Evolutionary conservation across 2,329 filamentous ascomycete species (phyloP), one percentile per base, ranked within the genome.

Genomic region (Verticillium nubilum): DNA sequence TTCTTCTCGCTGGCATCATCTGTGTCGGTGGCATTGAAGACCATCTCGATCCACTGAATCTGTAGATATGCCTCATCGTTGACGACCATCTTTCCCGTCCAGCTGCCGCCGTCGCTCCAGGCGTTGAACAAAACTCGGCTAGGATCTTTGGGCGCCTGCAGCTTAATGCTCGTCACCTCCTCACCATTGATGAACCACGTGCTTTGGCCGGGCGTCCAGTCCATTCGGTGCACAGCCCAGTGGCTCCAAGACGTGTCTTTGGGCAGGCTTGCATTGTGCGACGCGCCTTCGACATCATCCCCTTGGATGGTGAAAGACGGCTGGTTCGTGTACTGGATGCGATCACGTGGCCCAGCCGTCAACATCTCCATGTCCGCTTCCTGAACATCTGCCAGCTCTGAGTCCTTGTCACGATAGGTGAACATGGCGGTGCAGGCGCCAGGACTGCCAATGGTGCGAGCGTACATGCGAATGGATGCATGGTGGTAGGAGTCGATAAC

Each of bases 41-140:
- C 76, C 70, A 87, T 76, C 66, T 87, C 83, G 52, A 87, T 79
- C 84, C 84, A 87, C 72, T 85, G 80, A 19, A 88, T 77, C 66
- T 87, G 81, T 65, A 87, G 73, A 62, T 77, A 80, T 0, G 84
- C 84, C 52, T 76, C 74, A 12, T 72, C 74, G 3, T 75, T 73
- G 5, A 76, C 67, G 5, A 68, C 77, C 85, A 88, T 86, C 57
- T 83, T 80, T 12, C 84, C 84, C 52, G 79, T 80, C 84, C 84
- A 87, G 54, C 73, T 72, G 4, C 84, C 83, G 23, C 84, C 84
- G 62, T 87, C 80, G 59, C 82, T 81, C 84, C 85, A 87, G 54
- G 83, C 77, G 65, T 87, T 87, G 65, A 87, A 73, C 29, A 84
- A 78, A 55, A 87, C 69, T 58, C 77, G 76, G 35, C 78, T 79